phyloP scores from a whole-genome alignment of 306 rosid genomes.

The Cicer bijugum region DNA sequence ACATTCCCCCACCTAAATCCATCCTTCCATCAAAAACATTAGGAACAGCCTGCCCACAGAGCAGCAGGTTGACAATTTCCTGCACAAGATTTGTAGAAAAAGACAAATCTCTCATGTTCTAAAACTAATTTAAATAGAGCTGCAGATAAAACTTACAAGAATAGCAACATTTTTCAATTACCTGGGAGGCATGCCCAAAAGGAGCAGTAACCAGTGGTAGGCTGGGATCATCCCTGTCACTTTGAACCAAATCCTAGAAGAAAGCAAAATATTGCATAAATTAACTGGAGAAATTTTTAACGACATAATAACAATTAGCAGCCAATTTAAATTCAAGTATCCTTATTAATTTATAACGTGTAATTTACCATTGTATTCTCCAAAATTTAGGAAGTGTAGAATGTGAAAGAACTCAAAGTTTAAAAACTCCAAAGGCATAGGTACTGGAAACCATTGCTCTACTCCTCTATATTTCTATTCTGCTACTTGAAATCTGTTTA shows the following conservation, averaged over 20 bases:
- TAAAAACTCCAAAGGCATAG: slow-evolving; percentile 5
- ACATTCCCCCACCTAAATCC: slow-evolving; percentile 96
- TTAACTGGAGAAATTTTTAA: slow-evolving; percentile 24
- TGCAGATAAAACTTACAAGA: slow-evolving; percentile 25
- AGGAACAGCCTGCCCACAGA: slow-evolving; percentile 91
- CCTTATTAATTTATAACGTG: background rate
- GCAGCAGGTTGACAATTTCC: slow-evolving; percentile 92
- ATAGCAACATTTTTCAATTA: slow-evolving; percentile 39
- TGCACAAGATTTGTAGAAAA: slow-evolving; percentile 49
- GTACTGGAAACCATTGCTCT: background rate
- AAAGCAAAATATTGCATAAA: slow-evolving; percentile 36
- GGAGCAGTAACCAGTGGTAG: slow-evolving; percentile 98
- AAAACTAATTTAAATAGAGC: slow-evolving; percentile 32
- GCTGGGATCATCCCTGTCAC: slow-evolving; percentile 97
- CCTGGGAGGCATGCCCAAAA: slow-evolving; percentile 99
- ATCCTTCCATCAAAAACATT: slow-evolving; percentile 90
- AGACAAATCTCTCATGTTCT: slow-evolving; percentile 7
- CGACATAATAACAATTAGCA: slow-evolving; percentile 17
- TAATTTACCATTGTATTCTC: slow-evolving; percentile 25
- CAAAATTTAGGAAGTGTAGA: background rate
- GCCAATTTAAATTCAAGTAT: slow-evolving; percentile 21
- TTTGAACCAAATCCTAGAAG: slow-evolving; percentile 77
- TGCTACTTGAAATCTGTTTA: no score
- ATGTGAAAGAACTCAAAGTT: background rate
- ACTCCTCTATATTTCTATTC: background rate